Evolutionary conservation across 2,329 filamentous ascomycete species (phyloP).

Genomic region (Pseudocercospora fijiensis): DNA sequence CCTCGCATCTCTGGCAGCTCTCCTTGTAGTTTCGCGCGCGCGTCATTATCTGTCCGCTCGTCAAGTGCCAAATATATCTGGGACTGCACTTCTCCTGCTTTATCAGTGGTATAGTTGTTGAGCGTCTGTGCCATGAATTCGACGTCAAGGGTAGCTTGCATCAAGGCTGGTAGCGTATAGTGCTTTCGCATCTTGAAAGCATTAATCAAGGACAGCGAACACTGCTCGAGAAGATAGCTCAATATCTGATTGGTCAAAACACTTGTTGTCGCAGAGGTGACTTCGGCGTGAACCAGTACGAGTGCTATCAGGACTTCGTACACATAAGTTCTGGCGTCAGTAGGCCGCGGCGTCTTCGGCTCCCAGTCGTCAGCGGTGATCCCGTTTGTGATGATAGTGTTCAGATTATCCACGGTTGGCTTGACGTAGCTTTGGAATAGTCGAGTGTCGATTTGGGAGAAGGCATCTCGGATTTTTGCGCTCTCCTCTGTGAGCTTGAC

Average conservation of each 20-base stretch:
- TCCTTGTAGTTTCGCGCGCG: conserved; percentile 73
- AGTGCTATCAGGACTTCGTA: conserved; percentile 82
- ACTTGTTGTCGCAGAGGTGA: conserved; percentile 54
- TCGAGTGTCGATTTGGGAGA: conserved; percentile 83
- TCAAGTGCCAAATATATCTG: conserved; percentile 92
- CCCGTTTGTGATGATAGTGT: conserved; percentile 68
- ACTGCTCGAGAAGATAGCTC: conserved; percentile 80
- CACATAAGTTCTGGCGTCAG: conserved; percentile 80
- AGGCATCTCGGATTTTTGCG: conserved; percentile 85
- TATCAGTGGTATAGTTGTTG: conserved; percentile 81
- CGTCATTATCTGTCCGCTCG: conserved; percentile 81
- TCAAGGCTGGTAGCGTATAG: conserved; percentile 78
- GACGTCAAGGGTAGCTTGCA: conserved; percentile 96
- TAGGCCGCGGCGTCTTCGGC: conserved; percentile 53
- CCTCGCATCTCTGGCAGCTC: conserved; percentile 88
- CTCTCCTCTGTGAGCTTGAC: conserved; percentile 92
- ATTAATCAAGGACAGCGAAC: conserved; percentile 74
- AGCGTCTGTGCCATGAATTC: conserved; percentile 96
- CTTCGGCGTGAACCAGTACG: conserved; percentile 77
- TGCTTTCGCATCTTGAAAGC: conserved; percentile 65
- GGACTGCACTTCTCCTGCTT: conserved; percentile 76
- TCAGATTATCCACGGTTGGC: conserved; percentile 68
- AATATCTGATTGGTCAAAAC: conserved; percentile 78
- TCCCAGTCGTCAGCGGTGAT: conserved; percentile 69
- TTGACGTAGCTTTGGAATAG: conserved; percentile 91